These are phyloP conservation scores for Haplographium delicatum DNA, from an alignment of 495 filamentous ascomycete genomes.

Conservation along the genomic window DNA sequence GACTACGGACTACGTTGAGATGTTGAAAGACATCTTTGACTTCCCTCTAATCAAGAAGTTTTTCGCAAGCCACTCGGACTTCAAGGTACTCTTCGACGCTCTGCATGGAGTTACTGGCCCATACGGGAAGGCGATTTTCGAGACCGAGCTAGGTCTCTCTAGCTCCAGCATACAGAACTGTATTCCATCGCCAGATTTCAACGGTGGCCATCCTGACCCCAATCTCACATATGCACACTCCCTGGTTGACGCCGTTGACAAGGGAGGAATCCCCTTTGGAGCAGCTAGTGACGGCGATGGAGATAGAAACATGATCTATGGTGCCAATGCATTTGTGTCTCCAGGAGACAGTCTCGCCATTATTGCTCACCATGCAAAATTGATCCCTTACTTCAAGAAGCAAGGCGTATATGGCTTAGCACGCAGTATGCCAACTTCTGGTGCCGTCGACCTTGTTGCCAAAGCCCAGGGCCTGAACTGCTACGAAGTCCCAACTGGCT, in stretches of 20 bases:
- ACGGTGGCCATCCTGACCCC: conserved; percentile 93
- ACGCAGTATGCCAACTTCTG: conserved; percentile 94
- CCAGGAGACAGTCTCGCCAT: conserved; percentile 96
- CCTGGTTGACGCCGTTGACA: conserved; percentile 88
- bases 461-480: conserved; percentile 85
- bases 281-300: conserved; percentile 95
- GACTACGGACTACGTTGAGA: conserved; percentile 82
- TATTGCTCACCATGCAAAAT: conserved; percentile 89
- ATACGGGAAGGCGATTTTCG: conserved; percentile 91
- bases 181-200: conserved; percentile 86
- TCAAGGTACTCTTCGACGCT: conserved; percentile 95
- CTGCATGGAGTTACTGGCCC: conserved; percentile 92
- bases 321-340: conserved; percentile 91
- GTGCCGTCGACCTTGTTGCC: conserved; percentile 91
- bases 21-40: conserved; percentile 98
- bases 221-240: conserved; percentile 98
- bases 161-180: conserved; percentile 86
- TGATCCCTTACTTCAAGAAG: conserved; percentile 97
- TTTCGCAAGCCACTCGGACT: conserved; percentile 76
- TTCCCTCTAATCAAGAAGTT: conserved; percentile 93
- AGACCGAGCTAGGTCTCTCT: conserved; percentile 80
- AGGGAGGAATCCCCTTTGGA: conserved; percentile 87
- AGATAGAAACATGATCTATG: conserved; percentile 99
- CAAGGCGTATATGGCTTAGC: conserved; percentile 94
- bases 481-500: conserved; percentile 97